Base-by-base conservation (phyloP, 2,329 filamentous ascomycete genomes). In the Aspergillus latus region DNA sequence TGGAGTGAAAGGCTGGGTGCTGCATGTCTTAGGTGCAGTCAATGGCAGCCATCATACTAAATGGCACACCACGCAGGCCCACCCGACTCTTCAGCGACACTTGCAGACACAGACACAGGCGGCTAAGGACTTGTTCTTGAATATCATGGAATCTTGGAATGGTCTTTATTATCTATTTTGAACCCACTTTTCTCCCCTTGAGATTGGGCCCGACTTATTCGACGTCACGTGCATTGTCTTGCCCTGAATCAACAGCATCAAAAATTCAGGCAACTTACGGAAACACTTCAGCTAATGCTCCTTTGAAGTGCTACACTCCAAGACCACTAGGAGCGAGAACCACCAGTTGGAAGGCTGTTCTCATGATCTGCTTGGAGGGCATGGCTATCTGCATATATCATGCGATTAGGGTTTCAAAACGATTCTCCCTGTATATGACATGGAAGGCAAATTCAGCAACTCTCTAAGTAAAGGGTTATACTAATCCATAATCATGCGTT, bases 151-250 rank as follows among this genome's bases (percentile, higher is more conserved):
- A 39, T 21, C 21, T 21, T 21, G 21, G 21, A 21, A 21, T 21
- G 21, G 42, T 5, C 39, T 42, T 7, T 40, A 8, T 21, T 8
- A 47, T 53, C 50, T 53, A 39, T 42, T 47, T 21, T 21, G 21
- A 21, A 21, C 21, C 21, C 21, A 21, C 21, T 34, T 2, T 34
- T 34, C 10, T 10, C 10, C 30, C 10, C 9, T 39, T 39, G 10
- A 39, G 9, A n/a, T 39, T 39, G 9, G n/a, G 11, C 21, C 21
- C 2, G 21, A 21, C 21, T 39, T 39, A n/a, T 39, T n/a, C 11
- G n/a, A 39, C 28, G 44, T 56, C 54, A 56, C 49, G 54, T 56
- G 54, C 21, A 21, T 26, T 11, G 30, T 13, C 56, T 49, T 58
- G 44, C 49, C 54, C 48, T 56, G 34, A 52, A 30, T 21, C 15